phyloP scores from a whole-genome alignment of 306 rosid genomes.

The Carpinus viminea region DNA sequence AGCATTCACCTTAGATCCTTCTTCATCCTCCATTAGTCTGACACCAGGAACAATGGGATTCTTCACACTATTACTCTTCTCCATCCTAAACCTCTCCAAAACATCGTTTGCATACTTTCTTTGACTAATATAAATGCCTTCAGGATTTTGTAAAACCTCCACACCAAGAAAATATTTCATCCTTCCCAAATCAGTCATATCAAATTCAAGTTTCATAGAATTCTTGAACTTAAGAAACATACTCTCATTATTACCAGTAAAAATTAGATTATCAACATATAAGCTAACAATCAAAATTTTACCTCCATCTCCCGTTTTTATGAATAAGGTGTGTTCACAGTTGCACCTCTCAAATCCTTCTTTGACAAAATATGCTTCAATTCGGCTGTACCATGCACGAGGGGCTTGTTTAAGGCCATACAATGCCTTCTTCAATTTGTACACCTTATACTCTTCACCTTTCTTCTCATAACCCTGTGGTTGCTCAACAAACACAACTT shows the following conservation, averaged over 20 bases:
- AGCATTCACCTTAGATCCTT: not conserved
- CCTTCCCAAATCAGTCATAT: conserved; percentile 9
- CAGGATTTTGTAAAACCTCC: not conserved
- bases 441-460: not conserved
- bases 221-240: not conserved
- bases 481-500: not conserved
- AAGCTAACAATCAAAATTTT: not conserved
- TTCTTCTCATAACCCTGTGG: not conserved
- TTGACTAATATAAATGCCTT: not conserved
- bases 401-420: not conserved
- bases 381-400: not conserved
- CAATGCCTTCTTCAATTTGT: not conserved
- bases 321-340: not conserved
- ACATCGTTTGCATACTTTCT: not conserved
- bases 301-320: not conserved
- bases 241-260: not conserved
- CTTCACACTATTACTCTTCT: not conserved
- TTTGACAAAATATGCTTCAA: not conserved
- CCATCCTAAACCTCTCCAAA: not conserved
- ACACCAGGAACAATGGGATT: not conserved
- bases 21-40: not conserved
- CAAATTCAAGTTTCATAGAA: not conserved
- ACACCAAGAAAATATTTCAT: not conserved
- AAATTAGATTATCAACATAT: conserved; percentile 15
- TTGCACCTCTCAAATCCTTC: not conserved